A percentile compares a stretch with the other conserved stretches of the same genome.
These are phyloP conservation scores for Hyaloscypha finlandica DNA, from an alignment of 495 filamentous ascomycete genomes.

Conservation along the genomic window DNA sequence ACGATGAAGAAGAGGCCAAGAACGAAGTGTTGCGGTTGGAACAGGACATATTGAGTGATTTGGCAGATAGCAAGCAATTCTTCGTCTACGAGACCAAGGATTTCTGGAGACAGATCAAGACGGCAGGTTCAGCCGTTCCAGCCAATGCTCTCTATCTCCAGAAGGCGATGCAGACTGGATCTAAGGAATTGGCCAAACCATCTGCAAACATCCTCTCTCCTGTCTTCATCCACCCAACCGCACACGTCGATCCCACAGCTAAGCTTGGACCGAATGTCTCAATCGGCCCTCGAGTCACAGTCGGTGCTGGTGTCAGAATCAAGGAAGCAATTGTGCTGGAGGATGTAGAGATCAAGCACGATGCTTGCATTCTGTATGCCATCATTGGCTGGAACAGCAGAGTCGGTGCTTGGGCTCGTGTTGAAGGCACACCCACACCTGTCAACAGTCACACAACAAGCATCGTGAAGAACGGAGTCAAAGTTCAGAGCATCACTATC, in stretches of 20 bases:
- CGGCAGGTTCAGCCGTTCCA: constrained; percentile 93
- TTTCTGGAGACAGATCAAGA: constrained; percentile 99
- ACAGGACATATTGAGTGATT: constrained; percentile 94
- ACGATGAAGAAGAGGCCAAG: constrained; percentile 69
- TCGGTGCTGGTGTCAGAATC: constrained; percentile 87
- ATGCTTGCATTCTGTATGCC: constrained; percentile 92
- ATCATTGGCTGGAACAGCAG: constrained; percentile 98
- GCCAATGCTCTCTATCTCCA: constrained; percentile 97
- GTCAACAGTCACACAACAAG: constrained; percentile 88
- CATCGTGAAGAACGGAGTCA: constrained; percentile 95
- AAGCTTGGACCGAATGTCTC: constrained; percentile 98
- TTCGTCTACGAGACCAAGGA: constrained; percentile 98
- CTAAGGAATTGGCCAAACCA: constrained; percentile 78
- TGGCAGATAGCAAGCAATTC: constrained; percentile 97
- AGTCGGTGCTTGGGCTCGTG: constrained; percentile 95
- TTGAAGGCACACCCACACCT: constrained; percentile 93
- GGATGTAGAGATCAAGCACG: constrained; percentile 94
- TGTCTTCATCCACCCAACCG: constrained; percentile 97
- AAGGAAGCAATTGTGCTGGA: constrained; percentile 97
- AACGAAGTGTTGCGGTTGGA: constrained; percentile 93
- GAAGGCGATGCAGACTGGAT: constrained; percentile 85
- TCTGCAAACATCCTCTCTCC: constrained; percentile 90
- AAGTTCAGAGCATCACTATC: constrained; percentile 98
- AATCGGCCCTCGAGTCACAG: constrained; percentile 79
- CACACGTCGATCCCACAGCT: constrained; percentile 87